Evolutionary conservation across 2,329 filamentous ascomycete species (phyloP).

Genomic region (Talaromyces sp.): DNA sequence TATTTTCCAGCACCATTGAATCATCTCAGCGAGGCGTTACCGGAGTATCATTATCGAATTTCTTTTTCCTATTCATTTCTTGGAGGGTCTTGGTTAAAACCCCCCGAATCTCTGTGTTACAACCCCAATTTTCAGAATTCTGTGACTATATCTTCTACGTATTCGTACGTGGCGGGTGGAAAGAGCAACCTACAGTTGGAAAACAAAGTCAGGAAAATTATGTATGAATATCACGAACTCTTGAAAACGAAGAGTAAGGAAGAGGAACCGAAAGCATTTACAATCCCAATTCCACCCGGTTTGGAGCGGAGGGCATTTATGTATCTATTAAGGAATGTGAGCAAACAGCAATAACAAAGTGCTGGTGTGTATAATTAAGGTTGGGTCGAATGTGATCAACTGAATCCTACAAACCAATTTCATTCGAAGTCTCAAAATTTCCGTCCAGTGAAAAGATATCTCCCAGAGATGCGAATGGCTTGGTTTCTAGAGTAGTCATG

Average conservation of each 20-base stretch:
- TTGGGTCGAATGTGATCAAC: neutral
- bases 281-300: neutral
- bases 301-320: neutral
- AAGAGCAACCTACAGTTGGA: neutral
- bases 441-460: too few relatives aligned
- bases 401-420: neutral
- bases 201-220: neutral
- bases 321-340: neutral
- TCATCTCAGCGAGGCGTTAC: slow-evolving; percentile 11
- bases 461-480: too few relatives aligned
- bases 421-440: neutral
- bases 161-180: neutral
- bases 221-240: neutral
- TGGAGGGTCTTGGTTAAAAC: neutral
- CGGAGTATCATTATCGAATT: slow-evolving; percentile 4
- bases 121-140: neutral
- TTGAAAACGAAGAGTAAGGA: neutral
- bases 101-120: neutral
- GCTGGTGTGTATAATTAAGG: neutral
- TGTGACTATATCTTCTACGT: neutral
- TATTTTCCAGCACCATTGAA: neutral
- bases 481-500: too few relatives aligned
- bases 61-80: neutral
- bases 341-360: neutral
- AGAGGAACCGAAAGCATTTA: neutral